A percentile compares a stretch with the other conserved stretches of the same genome.
These are phyloP conservation scores for Dalbergia oliveri DNA, from an alignment of 306 rosid species.

Conservation along the genomic window DNA sequence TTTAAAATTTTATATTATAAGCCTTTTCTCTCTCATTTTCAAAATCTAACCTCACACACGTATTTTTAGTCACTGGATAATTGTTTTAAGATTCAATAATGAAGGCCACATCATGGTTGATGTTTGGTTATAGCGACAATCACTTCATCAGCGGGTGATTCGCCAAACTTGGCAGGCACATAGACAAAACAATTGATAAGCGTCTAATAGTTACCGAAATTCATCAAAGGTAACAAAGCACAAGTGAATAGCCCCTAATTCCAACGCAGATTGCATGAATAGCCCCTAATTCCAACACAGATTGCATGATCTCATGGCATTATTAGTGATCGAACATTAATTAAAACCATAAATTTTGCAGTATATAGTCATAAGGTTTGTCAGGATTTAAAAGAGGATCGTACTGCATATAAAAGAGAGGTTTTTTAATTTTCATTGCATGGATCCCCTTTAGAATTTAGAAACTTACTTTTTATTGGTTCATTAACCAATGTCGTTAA, in stretches of 20 bases:
- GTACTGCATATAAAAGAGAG: too few species aligned
- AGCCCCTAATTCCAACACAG: conserved; percentile 2
- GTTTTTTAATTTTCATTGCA: too few species aligned
- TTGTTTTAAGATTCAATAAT: background rate
- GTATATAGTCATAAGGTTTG: too few species aligned
- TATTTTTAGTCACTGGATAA: background rate
- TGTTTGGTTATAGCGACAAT: conserved; percentile 5
- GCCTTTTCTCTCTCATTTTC: too few species aligned
- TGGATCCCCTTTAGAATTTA: too few species aligned
- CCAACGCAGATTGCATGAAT: conserved; percentile 14
- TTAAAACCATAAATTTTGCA: too few species aligned
- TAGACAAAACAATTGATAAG: background rate
- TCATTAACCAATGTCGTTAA: too few species aligned
- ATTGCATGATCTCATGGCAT: conserved; percentile 16
- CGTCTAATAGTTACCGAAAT: background rate
- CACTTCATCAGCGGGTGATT: background rate
- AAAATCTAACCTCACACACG: too few species aligned
- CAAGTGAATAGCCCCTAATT: background rate
- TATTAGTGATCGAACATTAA: too few species aligned
- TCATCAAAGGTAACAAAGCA: background rate
- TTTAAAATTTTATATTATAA: too few species aligned
- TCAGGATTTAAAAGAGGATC: too few species aligned
- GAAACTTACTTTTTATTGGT: too few species aligned
- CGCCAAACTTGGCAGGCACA: background rate
- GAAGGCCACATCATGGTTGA: background rate